These are phyloP conservation scores for Verbena officinalis DNA, from an alignment of 257 asterid genomes.

Conservation along the genomic window DNA sequence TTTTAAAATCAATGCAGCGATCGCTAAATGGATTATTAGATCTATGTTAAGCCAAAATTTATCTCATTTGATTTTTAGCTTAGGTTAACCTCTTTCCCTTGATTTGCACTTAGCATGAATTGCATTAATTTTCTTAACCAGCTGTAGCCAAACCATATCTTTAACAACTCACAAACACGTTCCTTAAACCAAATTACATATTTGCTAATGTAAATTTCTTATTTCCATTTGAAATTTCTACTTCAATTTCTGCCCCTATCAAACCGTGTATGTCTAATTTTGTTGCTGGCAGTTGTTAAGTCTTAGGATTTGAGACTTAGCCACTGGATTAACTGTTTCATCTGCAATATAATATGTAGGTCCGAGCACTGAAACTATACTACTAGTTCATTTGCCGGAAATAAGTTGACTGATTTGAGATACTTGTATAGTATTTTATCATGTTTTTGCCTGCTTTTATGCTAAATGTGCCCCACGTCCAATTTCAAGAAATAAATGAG, in stretches of 20 bases:
- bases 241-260: too few relatives aligned
- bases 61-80: too few relatives aligned
- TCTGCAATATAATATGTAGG: neutral
- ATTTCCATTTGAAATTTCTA: too few relatives aligned
- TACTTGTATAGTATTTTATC: neutral
- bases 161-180: too few relatives aligned
- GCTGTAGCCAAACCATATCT: neutral
- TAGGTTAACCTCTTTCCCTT: neutral
- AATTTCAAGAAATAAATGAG: neutral
- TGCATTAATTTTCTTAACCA: neutral
- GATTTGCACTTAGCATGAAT: neutral
- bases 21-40: neutral
- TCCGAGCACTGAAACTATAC: slow-evolving; percentile 2
- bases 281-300: neutral
- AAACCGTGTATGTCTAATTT: too few relatives aligned
- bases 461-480: neutral
- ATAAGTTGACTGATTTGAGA: neutral
- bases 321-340: neutral
- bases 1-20: neutral
- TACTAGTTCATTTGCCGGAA: neutral
- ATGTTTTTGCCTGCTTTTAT: neutral
- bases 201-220: too few relatives aligned
- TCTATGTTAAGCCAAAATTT: too few relatives aligned
- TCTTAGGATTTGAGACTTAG: slow-evolving; percentile 6
- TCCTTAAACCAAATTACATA: too few relatives aligned